Evolutionary conservation across 1,139 yeast species (phyloP).

Genomic region (Sugiyamaella castrensis): DNA sequence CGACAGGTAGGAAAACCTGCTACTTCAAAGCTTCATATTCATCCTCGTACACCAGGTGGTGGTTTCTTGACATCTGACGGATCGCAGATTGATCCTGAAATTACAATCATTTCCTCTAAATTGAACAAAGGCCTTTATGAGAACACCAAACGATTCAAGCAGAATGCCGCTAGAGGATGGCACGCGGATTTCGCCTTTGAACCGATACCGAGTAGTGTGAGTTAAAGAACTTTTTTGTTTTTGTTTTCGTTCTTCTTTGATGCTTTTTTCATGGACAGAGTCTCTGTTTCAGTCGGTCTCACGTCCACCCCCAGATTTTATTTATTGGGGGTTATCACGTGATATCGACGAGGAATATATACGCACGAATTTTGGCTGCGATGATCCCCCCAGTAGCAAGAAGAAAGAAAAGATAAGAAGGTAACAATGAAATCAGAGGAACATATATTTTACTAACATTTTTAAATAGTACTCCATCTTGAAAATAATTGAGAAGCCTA

Average conservation of each 20-base stretch:
- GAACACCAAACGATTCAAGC: conserved; percentile 9
- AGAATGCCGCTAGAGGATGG: conserved; percentile 34
- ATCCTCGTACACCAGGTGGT: conserved; percentile 32
- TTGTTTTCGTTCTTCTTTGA: no score
- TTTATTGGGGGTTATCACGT: no score
- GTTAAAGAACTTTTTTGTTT: no score
- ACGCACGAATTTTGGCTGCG: no score
- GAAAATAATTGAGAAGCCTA: conserved; percentile 45
- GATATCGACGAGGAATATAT: no score
- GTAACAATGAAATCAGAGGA: no score
- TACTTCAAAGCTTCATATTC: conserved; percentile 57
- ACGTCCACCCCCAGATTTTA: no score
- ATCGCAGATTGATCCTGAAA: conserved; percentile 22
- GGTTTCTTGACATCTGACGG: conserved; percentile 24
- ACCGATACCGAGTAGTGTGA: conserved; percentile 45
- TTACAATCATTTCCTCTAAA: conserved; percentile 26
- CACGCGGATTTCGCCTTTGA: conserved; percentile 52
- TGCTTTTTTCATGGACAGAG: no score
- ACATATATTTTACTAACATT: conserved; percentile 45
- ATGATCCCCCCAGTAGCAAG: no score
- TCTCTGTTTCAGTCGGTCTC: no score
- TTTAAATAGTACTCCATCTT: conserved; percentile 45
- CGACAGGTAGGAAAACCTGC: conserved; percentile 64
- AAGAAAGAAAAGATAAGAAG: no score
- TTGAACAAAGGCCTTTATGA: conserved; percentile 24